Percentiles rank a stretch among this genome's conserved stretches.
Evolutionary conservation across 768 basidiomycete species (phyloP).

Genomic region (Melanogaster broomeanus): DNA sequence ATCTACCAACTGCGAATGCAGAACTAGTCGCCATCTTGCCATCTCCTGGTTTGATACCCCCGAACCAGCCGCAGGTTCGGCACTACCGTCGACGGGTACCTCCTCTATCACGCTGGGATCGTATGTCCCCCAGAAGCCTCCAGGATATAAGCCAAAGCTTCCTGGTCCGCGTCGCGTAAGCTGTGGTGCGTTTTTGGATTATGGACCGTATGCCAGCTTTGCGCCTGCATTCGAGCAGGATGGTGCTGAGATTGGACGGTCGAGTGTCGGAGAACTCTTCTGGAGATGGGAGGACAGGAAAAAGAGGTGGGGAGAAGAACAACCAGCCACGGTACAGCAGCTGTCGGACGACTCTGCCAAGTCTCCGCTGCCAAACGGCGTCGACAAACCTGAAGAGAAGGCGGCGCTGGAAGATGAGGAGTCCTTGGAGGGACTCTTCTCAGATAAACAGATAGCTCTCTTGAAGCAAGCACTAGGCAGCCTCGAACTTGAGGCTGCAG

Average conservation of each 20-base stretch:
- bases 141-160: constrained; percentile 41
- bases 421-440: constrained; percentile 55
- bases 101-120: constrained; percentile 54
- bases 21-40: constrained; percentile 78
- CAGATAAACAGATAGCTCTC: constrained; percentile 52
- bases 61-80: constrained; percentile 26
- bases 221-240: constrained; percentile 81
- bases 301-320: constrained; percentile 30
- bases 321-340: background rate
- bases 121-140: constrained; percentile 48
- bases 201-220: constrained; percentile 74
- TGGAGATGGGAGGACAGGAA: constrained; percentile 51
- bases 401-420: constrained; percentile 34
- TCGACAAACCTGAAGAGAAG: constrained; percentile 7
- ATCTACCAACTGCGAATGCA: constrained; percentile 63
- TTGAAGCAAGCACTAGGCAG: constrained; percentile 63
- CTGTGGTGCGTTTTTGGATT: constrained; percentile 74
- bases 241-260: constrained; percentile 67
- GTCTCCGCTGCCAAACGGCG: constrained; percentile 11
- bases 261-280: constrained; percentile 59
- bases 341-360: background rate
- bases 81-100: constrained; percentile 3
- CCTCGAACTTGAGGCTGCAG: constrained; percentile 67
- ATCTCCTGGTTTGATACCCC: constrained; percentile 39
- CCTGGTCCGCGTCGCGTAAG: constrained; percentile 56